Percentiles rank a stretch among this genome's conserved stretches.
Conservation (phyloP, 164 flowering plant species). For the Nymphaea colorata region DNA sequence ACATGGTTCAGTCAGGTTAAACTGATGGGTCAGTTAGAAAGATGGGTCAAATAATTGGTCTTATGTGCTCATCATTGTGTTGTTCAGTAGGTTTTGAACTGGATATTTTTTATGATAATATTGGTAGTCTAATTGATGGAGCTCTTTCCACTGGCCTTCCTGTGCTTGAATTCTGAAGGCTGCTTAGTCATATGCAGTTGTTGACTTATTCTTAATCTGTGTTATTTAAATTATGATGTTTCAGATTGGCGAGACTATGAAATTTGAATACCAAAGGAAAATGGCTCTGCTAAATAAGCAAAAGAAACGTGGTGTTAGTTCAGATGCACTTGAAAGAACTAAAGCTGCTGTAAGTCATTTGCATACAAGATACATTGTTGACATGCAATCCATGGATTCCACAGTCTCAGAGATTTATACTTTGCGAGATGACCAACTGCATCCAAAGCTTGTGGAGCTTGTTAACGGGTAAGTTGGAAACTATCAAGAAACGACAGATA, state of each 20-base stretch:
- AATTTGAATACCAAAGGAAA: slow-evolving; percentile 76
- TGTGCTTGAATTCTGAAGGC: too few relatives aligned
- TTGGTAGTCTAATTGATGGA: too few relatives aligned
- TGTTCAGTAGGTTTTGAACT: too few relatives aligned
- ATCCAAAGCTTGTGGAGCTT: slow-evolving; percentile 68
- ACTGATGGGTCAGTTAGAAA: too few relatives aligned
- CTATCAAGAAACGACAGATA: not conserved
- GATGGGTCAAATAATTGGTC: too few relatives aligned
- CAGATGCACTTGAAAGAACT: slow-evolving; percentile 72
- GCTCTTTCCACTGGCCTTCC: too few relatives aligned
- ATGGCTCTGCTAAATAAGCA: slow-evolving; percentile 60
- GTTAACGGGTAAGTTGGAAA: slow-evolving; percentile 59
- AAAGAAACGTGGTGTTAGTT: slow-evolving; percentile 47
- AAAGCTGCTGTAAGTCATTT: slow-evolving; percentile 95
- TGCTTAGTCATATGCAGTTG: too few relatives aligned
- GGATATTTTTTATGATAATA: too few relatives aligned
- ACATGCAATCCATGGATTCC: slow-evolving; percentile 91
- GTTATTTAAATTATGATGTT: not conserved
- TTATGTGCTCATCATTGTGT: too few relatives aligned
- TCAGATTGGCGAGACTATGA: slow-evolving; percentile 89
- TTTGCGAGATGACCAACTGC: slow-evolving; percentile 67
- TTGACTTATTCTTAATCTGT: too few relatives aligned
- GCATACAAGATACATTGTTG: slow-evolving; percentile 85
- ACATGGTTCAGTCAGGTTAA: too few relatives aligned
- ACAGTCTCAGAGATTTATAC: slow-evolving; percentile 73